These are phyloP conservation scores for Scheffersomyces amazonensis DNA, from an alignment of 805 yeast genomes.

Conservation along the genomic window DNA sequence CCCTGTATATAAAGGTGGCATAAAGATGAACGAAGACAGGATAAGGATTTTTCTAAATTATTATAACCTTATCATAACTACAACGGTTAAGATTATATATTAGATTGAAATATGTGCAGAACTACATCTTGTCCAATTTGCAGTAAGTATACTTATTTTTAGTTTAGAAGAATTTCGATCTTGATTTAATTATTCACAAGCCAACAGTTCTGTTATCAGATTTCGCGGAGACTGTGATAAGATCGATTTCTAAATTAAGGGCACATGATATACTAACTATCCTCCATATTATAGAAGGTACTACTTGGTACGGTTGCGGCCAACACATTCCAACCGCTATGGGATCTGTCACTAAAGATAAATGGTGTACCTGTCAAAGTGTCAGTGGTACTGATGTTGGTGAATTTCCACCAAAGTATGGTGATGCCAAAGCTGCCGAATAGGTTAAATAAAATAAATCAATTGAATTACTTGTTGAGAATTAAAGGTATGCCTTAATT, in stretches of 20 bases:
- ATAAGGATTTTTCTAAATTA: no score
- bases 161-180: no score
- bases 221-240: no score
- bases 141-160: conserved; percentile 10
- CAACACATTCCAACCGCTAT: conserved; percentile 40
- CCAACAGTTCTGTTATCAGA: no score
- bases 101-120: conserved; percentile 27
- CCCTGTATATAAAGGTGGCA: no score
- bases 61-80: no score
- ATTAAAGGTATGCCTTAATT: no score
- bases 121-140: conserved; percentile 31
- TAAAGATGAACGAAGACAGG: no score
- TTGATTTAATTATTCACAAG: neutral
- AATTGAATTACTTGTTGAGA: no score
- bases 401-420: conserved; percentile 26
- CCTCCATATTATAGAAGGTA: conserved; percentile 9
- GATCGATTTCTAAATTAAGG: no score
- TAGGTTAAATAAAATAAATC: no score
- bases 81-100: no score
- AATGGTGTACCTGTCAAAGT: conserved; percentile 33
- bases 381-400: conserved; percentile 13
- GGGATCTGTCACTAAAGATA: conserved; percentile 27
- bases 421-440: conserved; percentile 17
- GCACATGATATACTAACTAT: conserved; percentile 4
- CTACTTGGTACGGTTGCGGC: conserved; percentile 48